A percentile compares a stretch with the other conserved stretches of the same genome.
Conservation (phyloP, 108 stramenopile genomes). For the Parmales sp. region DNA sequence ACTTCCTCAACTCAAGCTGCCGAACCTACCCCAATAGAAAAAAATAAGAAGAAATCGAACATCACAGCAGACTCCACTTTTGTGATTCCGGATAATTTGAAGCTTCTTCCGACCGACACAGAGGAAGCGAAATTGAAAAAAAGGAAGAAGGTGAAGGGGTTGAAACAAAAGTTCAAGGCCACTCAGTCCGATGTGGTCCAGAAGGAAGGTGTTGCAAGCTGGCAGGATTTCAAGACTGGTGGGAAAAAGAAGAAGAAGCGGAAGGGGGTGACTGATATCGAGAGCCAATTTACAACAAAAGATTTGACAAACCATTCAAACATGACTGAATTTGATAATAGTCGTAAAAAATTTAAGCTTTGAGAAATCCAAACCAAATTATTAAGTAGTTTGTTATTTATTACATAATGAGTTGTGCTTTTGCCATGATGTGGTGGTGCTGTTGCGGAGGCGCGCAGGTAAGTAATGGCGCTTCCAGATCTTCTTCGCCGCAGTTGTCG, state of each 20-base stretch:
- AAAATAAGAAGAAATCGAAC: neutral
- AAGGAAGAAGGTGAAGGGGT: slow-evolving; percentile 32
- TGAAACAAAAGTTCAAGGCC: slow-evolving; percentile 18
- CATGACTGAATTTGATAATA: too few species aligned
- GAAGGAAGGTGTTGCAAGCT: neutral
- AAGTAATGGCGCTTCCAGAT: too few species aligned
- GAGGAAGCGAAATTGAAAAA: slow-evolving; percentile 31
- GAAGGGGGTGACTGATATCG: neutral
- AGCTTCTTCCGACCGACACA: slow-evolving; percentile 25
- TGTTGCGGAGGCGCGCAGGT: too few species aligned
- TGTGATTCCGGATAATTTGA: slow-evolving; percentile 28
- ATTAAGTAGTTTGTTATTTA: too few species aligned
- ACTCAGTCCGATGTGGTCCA: neutral
- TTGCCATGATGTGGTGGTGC: too few species aligned
- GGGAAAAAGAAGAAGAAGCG: neutral
- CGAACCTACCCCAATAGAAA: too few species aligned
- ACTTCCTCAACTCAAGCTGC: too few species aligned
- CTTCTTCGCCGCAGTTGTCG: too few species aligned
- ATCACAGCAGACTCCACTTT: neutral
- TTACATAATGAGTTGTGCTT: too few species aligned
- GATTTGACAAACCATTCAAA: too few species aligned
- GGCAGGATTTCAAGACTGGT: neutral
- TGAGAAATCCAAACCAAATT: too few species aligned
- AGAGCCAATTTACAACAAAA: neutral
- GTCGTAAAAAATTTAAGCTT: too few species aligned